phyloP scores from a whole-genome alignment of 2,329 filamentous ascomycete species.

The Hypoxylon sp. region DNA sequence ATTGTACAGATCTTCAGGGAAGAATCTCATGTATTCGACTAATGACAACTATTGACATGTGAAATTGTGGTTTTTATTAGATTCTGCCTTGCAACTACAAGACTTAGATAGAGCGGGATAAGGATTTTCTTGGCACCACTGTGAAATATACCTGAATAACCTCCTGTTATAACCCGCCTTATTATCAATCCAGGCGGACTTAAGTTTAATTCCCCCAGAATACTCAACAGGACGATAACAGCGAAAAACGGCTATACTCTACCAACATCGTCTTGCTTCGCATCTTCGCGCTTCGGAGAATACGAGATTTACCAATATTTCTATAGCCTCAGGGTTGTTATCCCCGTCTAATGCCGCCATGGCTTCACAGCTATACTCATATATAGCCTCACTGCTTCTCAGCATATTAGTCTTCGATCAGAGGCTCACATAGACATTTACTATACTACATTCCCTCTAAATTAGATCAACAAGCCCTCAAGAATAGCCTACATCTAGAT shows the following conservation, averaged over 20 bases:
- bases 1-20: background rate
- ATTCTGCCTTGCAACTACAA: background rate
- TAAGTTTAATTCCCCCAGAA: slow-evolving; percentile 18
- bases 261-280: background rate
- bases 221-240: background rate
- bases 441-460: background rate
- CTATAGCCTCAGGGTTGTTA: background rate
- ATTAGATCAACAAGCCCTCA: background rate
- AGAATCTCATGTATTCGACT: background rate
- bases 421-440: background rate
- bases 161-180: slow-evolving; percentile 8
- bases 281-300: background rate
- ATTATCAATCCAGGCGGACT: slow-evolving; percentile 10
- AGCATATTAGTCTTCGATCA: background rate
- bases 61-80: background rate
- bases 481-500: background rate
- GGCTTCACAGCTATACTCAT: background rate
- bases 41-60: background rate
- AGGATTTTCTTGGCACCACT: background rate
- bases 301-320: background rate
- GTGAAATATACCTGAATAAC: background rate
- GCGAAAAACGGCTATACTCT: background rate
- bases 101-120: slow-evolving; percentile 18
- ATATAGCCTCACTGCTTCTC: background rate
- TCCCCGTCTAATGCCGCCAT: background rate